Conservation (phyloP, 2,329 filamentous ascomycete genomes). For the Aspergillus awamori region DNA sequence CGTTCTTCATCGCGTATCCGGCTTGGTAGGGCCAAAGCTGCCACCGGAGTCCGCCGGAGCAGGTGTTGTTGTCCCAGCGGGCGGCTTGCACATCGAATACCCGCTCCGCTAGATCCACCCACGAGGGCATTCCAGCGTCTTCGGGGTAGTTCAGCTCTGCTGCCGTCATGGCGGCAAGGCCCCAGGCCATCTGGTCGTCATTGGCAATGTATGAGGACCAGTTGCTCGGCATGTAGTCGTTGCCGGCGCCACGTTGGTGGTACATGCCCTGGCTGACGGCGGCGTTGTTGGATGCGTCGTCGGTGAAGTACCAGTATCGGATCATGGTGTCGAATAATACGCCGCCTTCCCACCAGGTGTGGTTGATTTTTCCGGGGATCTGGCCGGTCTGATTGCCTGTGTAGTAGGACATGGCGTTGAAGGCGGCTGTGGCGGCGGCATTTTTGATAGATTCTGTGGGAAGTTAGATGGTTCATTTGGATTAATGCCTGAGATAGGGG, state of each 20-base stretch:
- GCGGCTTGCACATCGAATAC: conserved; percentile 74
- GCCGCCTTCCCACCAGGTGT: conserved; percentile 68
- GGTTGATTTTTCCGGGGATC: conserved; percentile 49
- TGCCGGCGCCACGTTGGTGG: conserved; percentile 69
- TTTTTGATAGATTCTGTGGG: conserved; percentile 43
- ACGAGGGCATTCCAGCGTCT: conserved; percentile 67
- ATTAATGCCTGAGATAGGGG: not conserved
- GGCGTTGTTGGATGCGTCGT: conserved; percentile 70
- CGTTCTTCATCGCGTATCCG: conserved; percentile 20
- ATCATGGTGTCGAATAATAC: conserved; percentile 68
- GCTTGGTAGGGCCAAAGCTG: conserved; percentile 19
- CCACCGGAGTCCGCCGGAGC: conserved; percentile 65
- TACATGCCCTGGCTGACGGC: conserved; percentile 68
- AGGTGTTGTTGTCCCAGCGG: conserved; percentile 68
- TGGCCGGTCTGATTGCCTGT: conserved; percentile 49
- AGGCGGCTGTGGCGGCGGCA: conserved; percentile 44
- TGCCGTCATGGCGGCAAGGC: conserved; percentile 72
- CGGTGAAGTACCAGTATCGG: conserved; percentile 82
- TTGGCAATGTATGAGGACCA: conserved; percentile 44
- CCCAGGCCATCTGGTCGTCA: conserved; percentile 73
- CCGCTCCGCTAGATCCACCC: conserved; percentile 72
- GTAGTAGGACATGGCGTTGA: conserved; percentile 53
- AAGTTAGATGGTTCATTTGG: not conserved
- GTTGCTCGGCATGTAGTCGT: conserved; percentile 73
- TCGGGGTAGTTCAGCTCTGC: conserved; percentile 74